Evolutionary conservation across 2,329 filamentous ascomycete genomes (phyloP), one percentile per base, ranked within the genome.

Genomic region (Colletotrichum sp.): DNA sequence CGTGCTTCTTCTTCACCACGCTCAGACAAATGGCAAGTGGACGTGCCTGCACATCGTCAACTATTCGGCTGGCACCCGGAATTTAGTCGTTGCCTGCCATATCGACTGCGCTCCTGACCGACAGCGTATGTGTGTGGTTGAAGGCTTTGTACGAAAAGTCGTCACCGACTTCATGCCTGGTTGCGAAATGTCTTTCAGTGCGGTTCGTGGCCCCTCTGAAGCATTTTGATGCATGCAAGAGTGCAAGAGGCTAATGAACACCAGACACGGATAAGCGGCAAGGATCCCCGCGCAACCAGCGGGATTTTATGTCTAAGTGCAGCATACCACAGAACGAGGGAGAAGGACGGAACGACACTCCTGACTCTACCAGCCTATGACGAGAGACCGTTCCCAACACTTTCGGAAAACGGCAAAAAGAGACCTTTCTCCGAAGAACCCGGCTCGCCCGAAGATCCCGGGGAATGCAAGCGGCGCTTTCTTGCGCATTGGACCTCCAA

Each of bases 171-270:
- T 16, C 55, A 28, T 4, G 55, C 24, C 24, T 13, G 12, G 5
- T 28, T 59, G 9, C 24, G 55, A 59, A 0, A 59, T 13, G 0
- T 59, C 0, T 2, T 59, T 59, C 1, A 28, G 0, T 18, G 0
- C 21, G 7, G 55, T 59, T 28, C 21, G 24, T 59, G 24, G 12
- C 7, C 14, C 55, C 55, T 28, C 1, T 21, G 24, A 59, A 59
- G 24, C 24, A 21, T 10, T 4, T 14, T 18, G 55, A 14, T 59
- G 13, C 24, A 57, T 57, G 24, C 14, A 18, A 18, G 52, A 57
- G 52, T 4, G 52, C 55, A 59, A 16, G 55, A 28, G n/a, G 55
- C 55, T 59, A 18, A 59, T 18, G 7, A 28, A 10, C 1, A 13
- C 55, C 24, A 59, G 55, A 59, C 24, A 3, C 24, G 18, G 4